phyloP scores from a whole-genome alignment of 257 asterid genomes.

The Salvia miltiorrhiza region DNA sequence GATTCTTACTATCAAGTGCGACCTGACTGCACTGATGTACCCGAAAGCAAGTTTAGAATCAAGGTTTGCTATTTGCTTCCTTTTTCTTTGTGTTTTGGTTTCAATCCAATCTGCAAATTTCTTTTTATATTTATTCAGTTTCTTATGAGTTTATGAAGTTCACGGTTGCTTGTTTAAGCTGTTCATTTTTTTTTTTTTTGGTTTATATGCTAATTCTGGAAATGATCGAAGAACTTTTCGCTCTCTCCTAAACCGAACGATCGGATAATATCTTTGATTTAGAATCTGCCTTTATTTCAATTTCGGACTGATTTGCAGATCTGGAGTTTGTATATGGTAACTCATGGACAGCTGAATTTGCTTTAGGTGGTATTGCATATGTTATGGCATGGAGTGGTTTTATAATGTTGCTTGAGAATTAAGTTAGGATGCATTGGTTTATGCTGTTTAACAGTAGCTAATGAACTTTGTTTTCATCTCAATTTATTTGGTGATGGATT shows the following conservation, averaged over 20 bases:
- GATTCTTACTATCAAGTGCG: conserved; percentile 84
- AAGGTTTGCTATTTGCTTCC: conserved; percentile 48
- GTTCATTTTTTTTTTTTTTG: background rate
- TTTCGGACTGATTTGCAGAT: background rate
- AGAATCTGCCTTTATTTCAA: background rate
- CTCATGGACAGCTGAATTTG: background rate
- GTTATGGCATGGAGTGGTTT: no score
- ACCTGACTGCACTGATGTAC: conserved; percentile 77
- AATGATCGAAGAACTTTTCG: conserved; percentile 2
- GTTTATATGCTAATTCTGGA: background rate
- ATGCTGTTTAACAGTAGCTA: conserved; percentile 9
- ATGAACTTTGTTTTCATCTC: background rate
- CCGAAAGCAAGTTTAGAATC: conserved; percentile 85
- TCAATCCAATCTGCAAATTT: background rate
- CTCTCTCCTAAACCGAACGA: background rate
- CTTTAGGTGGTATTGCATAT: background rate
- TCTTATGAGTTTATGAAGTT: background rate
- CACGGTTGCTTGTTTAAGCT: background rate
- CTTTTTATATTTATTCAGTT: background rate
- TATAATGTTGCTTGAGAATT: background rate
- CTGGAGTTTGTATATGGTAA: conserved; percentile 8
- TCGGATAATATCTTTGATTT: conserved; percentile 16
- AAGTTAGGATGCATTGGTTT: background rate
- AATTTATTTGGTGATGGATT: background rate
- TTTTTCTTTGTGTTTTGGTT: background rate